These are phyloP conservation scores for Nemania abortiva DNA, from an alignment of 2,329 filamentous ascomycete genomes.

Conservation along the genomic window DNA sequence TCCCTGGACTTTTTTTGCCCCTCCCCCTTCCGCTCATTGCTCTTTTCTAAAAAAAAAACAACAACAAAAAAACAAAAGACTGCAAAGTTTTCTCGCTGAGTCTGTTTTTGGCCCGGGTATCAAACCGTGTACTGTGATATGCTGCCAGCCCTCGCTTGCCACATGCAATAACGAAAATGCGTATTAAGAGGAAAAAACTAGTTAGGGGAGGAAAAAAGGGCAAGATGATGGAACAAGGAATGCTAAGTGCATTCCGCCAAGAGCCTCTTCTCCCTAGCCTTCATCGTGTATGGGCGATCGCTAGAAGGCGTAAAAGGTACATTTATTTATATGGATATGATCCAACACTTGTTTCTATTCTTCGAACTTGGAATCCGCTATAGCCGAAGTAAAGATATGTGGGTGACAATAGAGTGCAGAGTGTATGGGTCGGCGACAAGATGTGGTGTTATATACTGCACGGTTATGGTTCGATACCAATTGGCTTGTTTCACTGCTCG, in stretches of 20 bases:
- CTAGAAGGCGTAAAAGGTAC: slow-evolving; percentile 11
- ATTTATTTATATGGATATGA: slow-evolving; percentile 12
- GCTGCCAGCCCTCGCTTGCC: slow-evolving; percentile 29
- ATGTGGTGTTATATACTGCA: slow-evolving; percentile 7
- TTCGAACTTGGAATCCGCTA: slow-evolving; percentile 9
- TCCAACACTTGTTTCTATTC: slow-evolving; percentile 29
- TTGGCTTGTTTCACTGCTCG: not conserved
- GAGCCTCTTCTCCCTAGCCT: not conserved
- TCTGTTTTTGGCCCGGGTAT: slow-evolving; percentile 22
- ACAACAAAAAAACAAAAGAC: slow-evolving; percentile 6
- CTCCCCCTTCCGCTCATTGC: not conserved
- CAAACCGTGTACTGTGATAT: slow-evolving; percentile 31
- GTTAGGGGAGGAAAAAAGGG: not conserved
- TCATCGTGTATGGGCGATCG: not conserved
- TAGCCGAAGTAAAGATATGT: not conserved
- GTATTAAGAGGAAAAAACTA: not conserved
- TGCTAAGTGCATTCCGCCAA: slow-evolving; percentile 3
- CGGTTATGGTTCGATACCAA: not conserved
- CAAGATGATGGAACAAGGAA: not conserved
- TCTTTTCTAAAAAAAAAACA: not conserved
- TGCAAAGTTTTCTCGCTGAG: slow-evolving; percentile 10
- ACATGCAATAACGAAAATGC: slow-evolving; percentile 23
- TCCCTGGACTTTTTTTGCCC: not conserved
- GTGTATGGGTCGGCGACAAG: not conserved
- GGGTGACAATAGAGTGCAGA: not conserved